Base-by-base conservation (phyloP, 169 alveolate species). In the Cyclospora cayetanensis region DNA sequence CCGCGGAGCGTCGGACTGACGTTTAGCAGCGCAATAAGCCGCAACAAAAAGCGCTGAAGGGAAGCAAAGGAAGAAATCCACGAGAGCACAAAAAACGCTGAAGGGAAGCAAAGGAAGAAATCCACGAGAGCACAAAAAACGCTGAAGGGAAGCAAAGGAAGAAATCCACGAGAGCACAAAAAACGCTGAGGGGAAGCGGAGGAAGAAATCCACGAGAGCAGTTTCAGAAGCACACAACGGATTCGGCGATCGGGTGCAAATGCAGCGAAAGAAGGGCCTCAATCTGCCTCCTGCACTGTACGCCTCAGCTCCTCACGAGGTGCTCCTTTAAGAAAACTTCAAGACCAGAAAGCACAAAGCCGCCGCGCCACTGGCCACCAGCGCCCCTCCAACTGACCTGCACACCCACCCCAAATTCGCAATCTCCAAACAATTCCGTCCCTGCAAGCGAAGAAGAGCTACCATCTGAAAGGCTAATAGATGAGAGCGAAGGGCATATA, bases 1-100 rank as follows among this genome's bases (percentile, higher is more conserved):
- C 96, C 96, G 53, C 96, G 91, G 41, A 91, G 90, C 4, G 96
- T 94, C 29, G 96, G 96, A 22, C 95, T 92, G 68, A 94, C 68
- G 43, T 94, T 95, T 37, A 94, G 85, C 80, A 94, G 79, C 1
- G 96, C 96, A 87, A 94, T 94, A 25, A 94, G 89, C n/a, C 96
- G 88, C 31, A 94, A 72, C 43, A 94, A 74, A 43, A 92, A 80
- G 27, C 90, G 72, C 90, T 80, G 90, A 29, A 29, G 5, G 18
- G 43, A 65, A 25, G 31, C 27, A 65, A n/a, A n/a, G n/a, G n/a
- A n/a, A n/a, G n/a, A n/a, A n/a, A n/a, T n/a, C n/a, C n/a, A n/a
- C n/a, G n/a, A n/a, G n/a, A n/a, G n/a, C n/a, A n/a, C n/a, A n/a
- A n/a, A n/a, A n/a, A n/a, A n/a, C n/a, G n/a, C n/a, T n/a, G n/a